phyloP scores from a whole-genome alignment of 169 alveolate species.

The Ichthyophthirius multifiliis region DNA sequence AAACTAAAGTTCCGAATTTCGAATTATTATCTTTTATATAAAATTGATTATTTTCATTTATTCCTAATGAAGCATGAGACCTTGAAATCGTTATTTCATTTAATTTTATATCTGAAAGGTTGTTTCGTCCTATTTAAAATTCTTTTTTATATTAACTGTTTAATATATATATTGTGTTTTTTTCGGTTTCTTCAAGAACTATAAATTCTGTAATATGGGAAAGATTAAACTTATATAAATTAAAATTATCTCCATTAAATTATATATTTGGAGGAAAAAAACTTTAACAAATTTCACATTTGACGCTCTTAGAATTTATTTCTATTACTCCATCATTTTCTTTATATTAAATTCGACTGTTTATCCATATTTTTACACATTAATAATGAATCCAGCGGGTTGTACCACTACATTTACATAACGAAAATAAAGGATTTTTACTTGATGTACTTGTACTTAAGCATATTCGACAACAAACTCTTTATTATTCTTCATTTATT shows the following conservation, averaged over 20 bases:
- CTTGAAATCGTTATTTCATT: neutral
- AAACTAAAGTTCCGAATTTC: neutral
- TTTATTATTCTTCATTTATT: neutral
- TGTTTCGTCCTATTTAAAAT: neutral
- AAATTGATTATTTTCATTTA: neutral
- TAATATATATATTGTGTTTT: neutral
- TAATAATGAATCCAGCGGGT: neutral
- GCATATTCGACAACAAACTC: neutral
- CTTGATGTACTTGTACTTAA: neutral
- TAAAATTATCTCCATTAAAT: neutral
- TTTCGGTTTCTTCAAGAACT: neutral
- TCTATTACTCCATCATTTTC: neutral
- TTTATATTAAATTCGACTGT: neutral
- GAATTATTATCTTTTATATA: neutral
- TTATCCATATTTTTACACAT: neutral
- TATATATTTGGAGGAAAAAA: neutral
- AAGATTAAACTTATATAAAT: neutral
- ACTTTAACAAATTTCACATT: neutral
- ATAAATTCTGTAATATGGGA: neutral
- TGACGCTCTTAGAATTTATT: neutral
- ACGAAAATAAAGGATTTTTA: conserved; percentile 2
- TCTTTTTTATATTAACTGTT: neutral
- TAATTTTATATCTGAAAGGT: neutral
- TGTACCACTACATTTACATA: neutral
- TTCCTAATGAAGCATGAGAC: neutral